Percentiles rank a stretch among this genome's conserved stretches.
Conservation (phyloP, 345 rosid genomes). For the Eucalyptus tenuipes region DNA sequence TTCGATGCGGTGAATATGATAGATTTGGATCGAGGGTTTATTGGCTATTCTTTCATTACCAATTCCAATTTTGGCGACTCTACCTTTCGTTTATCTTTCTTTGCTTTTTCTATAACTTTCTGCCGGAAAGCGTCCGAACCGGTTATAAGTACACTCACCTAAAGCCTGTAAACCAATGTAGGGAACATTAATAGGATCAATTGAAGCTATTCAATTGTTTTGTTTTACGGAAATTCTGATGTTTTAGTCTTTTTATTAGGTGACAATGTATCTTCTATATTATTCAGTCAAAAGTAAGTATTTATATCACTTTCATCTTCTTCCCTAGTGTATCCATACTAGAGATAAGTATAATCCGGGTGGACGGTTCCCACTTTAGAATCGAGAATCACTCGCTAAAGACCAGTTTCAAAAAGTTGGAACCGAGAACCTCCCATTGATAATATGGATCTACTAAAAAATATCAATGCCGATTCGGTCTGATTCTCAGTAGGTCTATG, state of each 20-base stretch:
- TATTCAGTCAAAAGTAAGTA: background rate
- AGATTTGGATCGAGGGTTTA: background rate
- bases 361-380: fast-evolving
- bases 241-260: background rate
- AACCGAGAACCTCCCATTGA: fast-evolving
- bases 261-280: background rate
- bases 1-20: background rate
- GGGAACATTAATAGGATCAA: background rate
- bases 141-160: background rate
- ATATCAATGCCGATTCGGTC: fast-evolving
- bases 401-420: fast-evolving
- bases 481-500: too few species aligned
- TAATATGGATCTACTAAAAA: too few species aligned
- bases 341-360: fast-evolving
- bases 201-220: background rate
- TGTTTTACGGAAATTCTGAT: background rate
- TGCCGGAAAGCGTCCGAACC: background rate
- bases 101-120: background rate
- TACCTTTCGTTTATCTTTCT: background rate
- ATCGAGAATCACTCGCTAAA: fast-evolving
- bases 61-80: background rate
- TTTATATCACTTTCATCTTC: background rate
- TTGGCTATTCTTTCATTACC: background rate
- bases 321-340: background rate
- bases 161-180: background rate